Conservation (phyloP, 2,329 filamentous ascomycete species). For the Stemphylium vesicarium region DNA sequence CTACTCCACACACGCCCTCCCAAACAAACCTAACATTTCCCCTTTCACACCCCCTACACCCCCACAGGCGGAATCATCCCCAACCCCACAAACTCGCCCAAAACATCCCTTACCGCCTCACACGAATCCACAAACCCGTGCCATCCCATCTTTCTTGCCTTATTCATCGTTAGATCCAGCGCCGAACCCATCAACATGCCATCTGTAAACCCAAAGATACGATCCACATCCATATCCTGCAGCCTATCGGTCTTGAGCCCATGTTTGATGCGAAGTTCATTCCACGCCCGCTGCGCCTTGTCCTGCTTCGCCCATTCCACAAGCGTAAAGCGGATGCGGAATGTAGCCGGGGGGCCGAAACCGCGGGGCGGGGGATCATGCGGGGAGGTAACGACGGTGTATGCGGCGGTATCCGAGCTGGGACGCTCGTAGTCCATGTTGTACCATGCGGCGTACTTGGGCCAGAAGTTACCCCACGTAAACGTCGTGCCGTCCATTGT, state of each 20-base stretch:
- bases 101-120: slow-evolving; percentile 53
- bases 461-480: slow-evolving; percentile 58
- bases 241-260: slow-evolving; percentile 51
- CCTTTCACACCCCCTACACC: no score
- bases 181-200: slow-evolving; percentile 43
- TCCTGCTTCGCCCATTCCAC: slow-evolving; percentile 55
- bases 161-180: slow-evolving; percentile 51
- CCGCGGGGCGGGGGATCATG: slow-evolving; percentile 29
- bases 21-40: no score
- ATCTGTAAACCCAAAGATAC: slow-evolving; percentile 57
- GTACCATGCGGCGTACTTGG: slow-evolving; percentile 55
- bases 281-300: slow-evolving; percentile 55
- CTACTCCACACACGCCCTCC: no score
- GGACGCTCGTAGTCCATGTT: slow-evolving; percentile 48
- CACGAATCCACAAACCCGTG: slow-evolving; percentile 55
- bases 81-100: slow-evolving; percentile 51
- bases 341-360: slow-evolving; percentile 53
- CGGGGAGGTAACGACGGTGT: no score
- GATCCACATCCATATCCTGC: slow-evolving; percentile 50
- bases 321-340: slow-evolving; percentile 52
- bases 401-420: slow-evolving; percentile 10
- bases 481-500: slow-evolving; percentile 54
- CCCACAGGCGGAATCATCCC: slow-evolving; percentile 50
- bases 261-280: slow-evolving; percentile 52
- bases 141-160: slow-evolving; percentile 55